phyloP scores from a whole-genome alignment of 2,329 filamentous ascomycete genomes.

The Dactylellina leptospora region DNA sequence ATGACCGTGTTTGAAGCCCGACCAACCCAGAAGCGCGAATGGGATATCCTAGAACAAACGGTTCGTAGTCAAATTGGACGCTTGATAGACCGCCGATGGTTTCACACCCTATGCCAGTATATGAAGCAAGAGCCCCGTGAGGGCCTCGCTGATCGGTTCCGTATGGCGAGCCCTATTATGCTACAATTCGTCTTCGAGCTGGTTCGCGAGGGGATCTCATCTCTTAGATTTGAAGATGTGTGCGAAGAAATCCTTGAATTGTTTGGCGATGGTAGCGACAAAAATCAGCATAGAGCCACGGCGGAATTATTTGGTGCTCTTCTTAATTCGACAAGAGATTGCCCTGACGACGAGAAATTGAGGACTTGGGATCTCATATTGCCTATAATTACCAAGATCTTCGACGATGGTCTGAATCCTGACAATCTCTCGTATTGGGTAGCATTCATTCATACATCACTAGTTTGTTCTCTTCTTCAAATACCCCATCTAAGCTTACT shows the following conservation, averaged over 20 bases:
- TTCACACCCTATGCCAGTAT: slow-evolving; percentile 86
- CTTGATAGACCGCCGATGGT: slow-evolving; percentile 83
- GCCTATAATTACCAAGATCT: slow-evolving; percentile 83
- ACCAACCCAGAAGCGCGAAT: slow-evolving; percentile 72
- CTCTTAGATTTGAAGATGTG: slow-evolving; percentile 84
- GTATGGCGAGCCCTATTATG: slow-evolving; percentile 85
- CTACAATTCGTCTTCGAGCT: slow-evolving; percentile 90
- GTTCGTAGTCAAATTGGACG: slow-evolving; percentile 81
- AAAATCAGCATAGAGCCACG: slow-evolving; percentile 95
- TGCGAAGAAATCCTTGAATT: slow-evolving; percentile 79
- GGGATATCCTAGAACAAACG: slow-evolving; percentile 80
- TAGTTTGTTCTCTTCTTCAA: slow-evolving; percentile 48
- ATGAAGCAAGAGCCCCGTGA: slow-evolving; percentile 96
- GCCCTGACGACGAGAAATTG: slow-evolving; percentile 72
- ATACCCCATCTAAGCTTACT: background rate
- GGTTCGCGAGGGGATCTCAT: slow-evolving; percentile 80
- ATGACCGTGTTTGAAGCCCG: slow-evolving; percentile 82
- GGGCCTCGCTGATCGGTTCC: slow-evolving; percentile 80
- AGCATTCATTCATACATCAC: slow-evolving; percentile 85
- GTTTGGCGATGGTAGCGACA: slow-evolving; percentile 92
- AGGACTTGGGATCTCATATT: slow-evolving; percentile 89
- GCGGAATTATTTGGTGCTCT: slow-evolving; percentile 90
- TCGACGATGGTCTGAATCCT: slow-evolving; percentile 90
- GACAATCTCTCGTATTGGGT: slow-evolving; percentile 96
- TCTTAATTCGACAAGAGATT: slow-evolving; percentile 79